A percentile compares a stretch with the other conserved stretches of the same genome.
These are phyloP conservation scores for Lanmaoa pseudosensibilis DNA, from an alignment of 768 basidiomycete genomes.

Conservation along the genomic window DNA sequence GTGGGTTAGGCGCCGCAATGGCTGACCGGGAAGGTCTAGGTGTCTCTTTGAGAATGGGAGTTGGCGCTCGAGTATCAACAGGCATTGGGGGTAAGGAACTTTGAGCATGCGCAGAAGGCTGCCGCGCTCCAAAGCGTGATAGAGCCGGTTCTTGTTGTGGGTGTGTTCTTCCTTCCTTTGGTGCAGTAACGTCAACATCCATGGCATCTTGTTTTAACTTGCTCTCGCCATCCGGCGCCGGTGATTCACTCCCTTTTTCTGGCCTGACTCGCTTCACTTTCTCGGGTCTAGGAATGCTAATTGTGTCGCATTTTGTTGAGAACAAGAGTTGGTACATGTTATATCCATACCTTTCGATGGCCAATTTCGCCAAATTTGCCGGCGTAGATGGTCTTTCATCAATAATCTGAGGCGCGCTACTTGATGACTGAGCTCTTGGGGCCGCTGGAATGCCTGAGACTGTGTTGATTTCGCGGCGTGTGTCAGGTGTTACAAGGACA, in stretches of 20 bases:
- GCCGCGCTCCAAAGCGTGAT: constrained; percentile 27
- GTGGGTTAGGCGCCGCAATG: constrained; percentile 22
- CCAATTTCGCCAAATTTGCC: constrained; percentile 48
- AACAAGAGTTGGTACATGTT: background rate
- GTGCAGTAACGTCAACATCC: constrained; percentile 34
- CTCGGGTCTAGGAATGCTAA: constrained; percentile 75
- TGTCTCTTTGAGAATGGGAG: constrained; percentile 18
- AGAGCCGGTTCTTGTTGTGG: constrained; percentile 16
- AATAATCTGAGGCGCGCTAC: constrained; percentile 23
- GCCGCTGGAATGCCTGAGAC: constrained; percentile 39
- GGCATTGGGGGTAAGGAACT: constrained; percentile 13
- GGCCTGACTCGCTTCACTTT: constrained; percentile 62
- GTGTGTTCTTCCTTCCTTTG: constrained; percentile 29
- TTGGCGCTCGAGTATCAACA: constrained; percentile 18
- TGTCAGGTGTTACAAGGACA: constrained; percentile 32
- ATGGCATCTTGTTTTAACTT: constrained; percentile 33
- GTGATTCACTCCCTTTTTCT: constrained; percentile 39
- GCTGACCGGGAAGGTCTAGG: constrained; percentile 19
- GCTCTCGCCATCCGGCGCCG: constrained; percentile 33
- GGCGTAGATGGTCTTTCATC: constrained; percentile 35
- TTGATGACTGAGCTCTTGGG: constrained; percentile 55
- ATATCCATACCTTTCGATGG: constrained; percentile 61
- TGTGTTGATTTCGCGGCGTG: constrained; percentile 35
- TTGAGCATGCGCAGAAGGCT: constrained; percentile 13
- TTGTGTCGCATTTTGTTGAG: constrained; percentile 6